Evolutionary conservation across 176 grass and related monocot genomes (phyloP).

Genomic region (Carex parvula): DNA sequence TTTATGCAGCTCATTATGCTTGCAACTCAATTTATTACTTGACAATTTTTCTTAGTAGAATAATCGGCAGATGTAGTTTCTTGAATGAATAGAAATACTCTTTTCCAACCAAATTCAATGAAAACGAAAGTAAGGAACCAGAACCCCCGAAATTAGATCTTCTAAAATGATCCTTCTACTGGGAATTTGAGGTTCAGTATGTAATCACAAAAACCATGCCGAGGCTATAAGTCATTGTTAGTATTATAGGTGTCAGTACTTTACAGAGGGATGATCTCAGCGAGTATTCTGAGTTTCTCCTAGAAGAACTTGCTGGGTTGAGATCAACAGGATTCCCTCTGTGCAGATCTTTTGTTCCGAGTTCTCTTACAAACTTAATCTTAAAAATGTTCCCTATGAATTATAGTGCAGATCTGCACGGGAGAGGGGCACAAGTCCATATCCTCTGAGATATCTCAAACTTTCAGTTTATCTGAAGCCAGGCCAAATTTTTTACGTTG

Average conservation of each 20-base stretch:
- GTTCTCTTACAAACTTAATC: too few species aligned
- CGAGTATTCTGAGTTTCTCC: neutral
- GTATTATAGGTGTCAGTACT: neutral
- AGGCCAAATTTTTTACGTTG: too few species aligned
- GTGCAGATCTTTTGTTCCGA: too few species aligned
- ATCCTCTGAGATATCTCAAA: too few species aligned
- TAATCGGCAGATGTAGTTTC: neutral
- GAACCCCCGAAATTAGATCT: neutral
- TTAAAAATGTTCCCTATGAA: too few species aligned
- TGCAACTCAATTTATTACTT: neutral
- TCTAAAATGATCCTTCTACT: neutral
- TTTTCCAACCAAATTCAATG: neutral
- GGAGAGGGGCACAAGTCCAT: too few species aligned
- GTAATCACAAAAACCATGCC: neutral
- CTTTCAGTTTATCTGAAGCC: too few species aligned
- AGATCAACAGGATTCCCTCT: too few species aligned
- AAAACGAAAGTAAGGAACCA: neutral
- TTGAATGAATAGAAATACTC: neutral
- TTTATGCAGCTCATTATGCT: neutral
- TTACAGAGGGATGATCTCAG: neutral
- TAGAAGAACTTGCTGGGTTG: too few species aligned
- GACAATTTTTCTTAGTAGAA: neutral
- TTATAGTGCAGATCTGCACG: too few species aligned
- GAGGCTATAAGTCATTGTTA: neutral
- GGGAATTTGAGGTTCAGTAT: neutral